These are phyloP conservation scores for Xerocomus brunneocitrinus DNA, from an alignment of 768 basidiomycete genomes.

Conservation along the genomic window DNA sequence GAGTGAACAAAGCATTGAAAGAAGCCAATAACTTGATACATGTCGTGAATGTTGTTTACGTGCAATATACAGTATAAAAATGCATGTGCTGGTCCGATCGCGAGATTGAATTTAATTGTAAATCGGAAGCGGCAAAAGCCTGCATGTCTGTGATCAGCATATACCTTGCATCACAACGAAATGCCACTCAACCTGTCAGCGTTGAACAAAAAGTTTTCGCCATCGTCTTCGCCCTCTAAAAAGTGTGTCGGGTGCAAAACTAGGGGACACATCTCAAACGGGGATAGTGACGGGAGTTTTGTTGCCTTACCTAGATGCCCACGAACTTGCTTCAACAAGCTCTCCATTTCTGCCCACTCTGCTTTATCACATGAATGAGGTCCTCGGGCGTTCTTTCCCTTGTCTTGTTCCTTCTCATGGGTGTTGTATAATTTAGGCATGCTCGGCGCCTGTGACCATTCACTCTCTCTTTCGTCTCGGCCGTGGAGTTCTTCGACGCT, in stretches of 20 bases:
- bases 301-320: slow-evolving; percentile 76
- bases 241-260: slow-evolving; percentile 84
- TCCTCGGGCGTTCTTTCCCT: slow-evolving; percentile 41
- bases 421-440: slow-evolving; percentile 20
- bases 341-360: slow-evolving; percentile 90
- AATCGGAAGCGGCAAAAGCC: slow-evolving; percentile 70
- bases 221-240: slow-evolving; percentile 87
- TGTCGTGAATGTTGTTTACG: slow-evolving; percentile 2
- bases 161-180: neutral
- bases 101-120: slow-evolving; percentile 43
- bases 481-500: slow-evolving; percentile 16
- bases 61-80: neutral
- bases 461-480: slow-evolving; percentile 21
- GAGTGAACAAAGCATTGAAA: slow-evolving; percentile 4
- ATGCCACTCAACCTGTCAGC: slow-evolving; percentile 59
- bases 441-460: slow-evolving; percentile 11
- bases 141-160: slow-evolving; percentile 10
- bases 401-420: slow-evolving; percentile 35
- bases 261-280: slow-evolving; percentile 26
- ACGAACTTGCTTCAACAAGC: slow-evolving; percentile 63
- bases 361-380: slow-evolving; percentile 74
- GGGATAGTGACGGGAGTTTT: neutral
- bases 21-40: neutral
- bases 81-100: neutral
- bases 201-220: slow-evolving; percentile 92